A percentile compares a stretch with the other conserved stretches of the same genome.
phyloP scores from a whole-genome alignment of 2,329 filamentous ascomycete genomes.

The Calonectria henricotiae region DNA sequence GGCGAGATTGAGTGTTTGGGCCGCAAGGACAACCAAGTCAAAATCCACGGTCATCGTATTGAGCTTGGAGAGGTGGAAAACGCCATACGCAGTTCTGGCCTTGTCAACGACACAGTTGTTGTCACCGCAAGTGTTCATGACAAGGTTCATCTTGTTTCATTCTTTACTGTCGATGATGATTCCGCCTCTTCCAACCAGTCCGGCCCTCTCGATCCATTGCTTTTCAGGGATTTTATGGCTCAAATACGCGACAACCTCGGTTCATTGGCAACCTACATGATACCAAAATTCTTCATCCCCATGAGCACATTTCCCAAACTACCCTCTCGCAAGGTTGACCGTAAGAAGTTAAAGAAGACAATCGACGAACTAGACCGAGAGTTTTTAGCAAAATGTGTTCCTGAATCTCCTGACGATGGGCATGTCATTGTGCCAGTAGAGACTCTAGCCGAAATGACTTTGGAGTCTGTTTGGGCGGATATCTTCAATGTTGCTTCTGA shows the following conservation, averaged over 20 bases:
- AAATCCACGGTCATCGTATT: slow-evolving; percentile 51
- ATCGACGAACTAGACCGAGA: slow-evolving; percentile 1
- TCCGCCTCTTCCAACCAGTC: slow-evolving; percentile 1
- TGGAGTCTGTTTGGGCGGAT: slow-evolving; percentile 7
- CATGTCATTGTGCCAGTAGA: slow-evolving; percentile 8
- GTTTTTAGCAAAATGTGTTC: slow-evolving; percentile 17
- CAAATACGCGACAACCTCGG: background rate
- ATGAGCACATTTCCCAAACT: slow-evolving; percentile 46
- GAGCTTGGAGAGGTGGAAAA: slow-evolving; percentile 53
- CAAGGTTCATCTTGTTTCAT: slow-evolving; percentile 25
- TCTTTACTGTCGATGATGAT: background rate
- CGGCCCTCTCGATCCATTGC: background rate
- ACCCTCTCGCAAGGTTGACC: slow-evolving; percentile 51
- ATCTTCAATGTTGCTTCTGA: background rate
- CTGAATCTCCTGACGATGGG: slow-evolving; percentile 8
- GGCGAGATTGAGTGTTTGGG: slow-evolving; percentile 45
- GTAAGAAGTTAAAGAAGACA: slow-evolving; percentile 43
- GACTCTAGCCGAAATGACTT: slow-evolving; percentile 12
- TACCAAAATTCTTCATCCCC: slow-evolving; percentile 49
- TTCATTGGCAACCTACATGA: slow-evolving; percentile 51
- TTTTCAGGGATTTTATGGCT: background rate
- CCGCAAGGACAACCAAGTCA: slow-evolving; percentile 52
- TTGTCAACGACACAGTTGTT: slow-evolving; percentile 29
- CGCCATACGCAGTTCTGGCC: background rate
- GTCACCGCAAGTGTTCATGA: slow-evolving; percentile 24